Percentiles rank a stretch among this genome's conserved stretches.
Conservation (phyloP, 495 filamentous ascomycete species). For the Lentithecium fluviatile region DNA sequence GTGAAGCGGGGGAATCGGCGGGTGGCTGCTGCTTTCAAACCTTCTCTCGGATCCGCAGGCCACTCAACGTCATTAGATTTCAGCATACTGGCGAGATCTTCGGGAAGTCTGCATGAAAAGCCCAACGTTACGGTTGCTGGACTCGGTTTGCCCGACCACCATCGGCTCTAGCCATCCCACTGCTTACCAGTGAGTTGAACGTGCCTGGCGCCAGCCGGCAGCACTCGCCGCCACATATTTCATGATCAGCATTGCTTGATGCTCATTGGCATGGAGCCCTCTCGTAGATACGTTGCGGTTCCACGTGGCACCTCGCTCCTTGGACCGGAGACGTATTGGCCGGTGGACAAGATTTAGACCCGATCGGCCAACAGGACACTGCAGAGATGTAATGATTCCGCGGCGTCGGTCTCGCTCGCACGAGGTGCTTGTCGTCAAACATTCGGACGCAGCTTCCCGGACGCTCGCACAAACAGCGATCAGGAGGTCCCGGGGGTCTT, state of each 20-base stretch:
- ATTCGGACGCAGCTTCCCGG: constrained; percentile 1
- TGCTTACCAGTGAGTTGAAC: background rate
- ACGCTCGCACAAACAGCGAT: constrained; percentile 2
- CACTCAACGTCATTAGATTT: constrained; percentile 1
- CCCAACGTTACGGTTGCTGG: constrained; percentile 19
- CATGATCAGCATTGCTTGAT: background rate
- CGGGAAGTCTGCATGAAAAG: constrained; percentile 13
- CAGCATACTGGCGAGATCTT: constrained; percentile 8
- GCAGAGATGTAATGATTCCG: background rate
- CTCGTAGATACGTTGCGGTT: background rate
- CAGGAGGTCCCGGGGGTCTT: background rate
- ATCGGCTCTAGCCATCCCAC: constrained; percentile 12
- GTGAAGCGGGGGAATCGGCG: background rate
- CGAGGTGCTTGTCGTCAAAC: constrained; percentile 5
- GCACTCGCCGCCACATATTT: constrained; percentile 2
- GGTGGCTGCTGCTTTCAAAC: background rate
- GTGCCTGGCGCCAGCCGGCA: constrained; percentile 14
- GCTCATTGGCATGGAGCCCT: constrained; percentile 8
- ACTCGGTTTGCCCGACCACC: constrained; percentile 14
- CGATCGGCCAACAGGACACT: background rate
- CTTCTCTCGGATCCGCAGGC: background rate
- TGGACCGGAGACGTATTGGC: background rate
- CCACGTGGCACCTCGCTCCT: constrained; percentile 18
- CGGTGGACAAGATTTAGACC: background rate
- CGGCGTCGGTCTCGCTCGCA: constrained; percentile 2